Base-by-base conservation (phyloP, 176 grass and related monocot genomes). In the Triticum dicoccoides region DNA sequence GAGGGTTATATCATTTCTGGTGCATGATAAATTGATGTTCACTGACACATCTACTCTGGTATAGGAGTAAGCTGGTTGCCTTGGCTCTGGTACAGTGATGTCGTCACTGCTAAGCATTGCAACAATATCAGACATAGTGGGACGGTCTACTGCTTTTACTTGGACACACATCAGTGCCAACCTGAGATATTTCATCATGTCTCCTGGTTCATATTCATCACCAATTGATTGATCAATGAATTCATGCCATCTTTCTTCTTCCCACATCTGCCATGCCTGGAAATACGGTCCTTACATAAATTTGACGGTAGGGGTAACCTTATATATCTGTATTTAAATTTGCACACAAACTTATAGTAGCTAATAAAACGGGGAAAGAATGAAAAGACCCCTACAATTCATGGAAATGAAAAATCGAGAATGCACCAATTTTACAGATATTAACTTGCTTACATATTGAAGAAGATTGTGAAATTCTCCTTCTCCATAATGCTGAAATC, bases 391-490 rank as follows among this genome's bases (percentile, higher is more conserved):
- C 34, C 61, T 76, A 15, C 54, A 56, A 4, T 82, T 63, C 27
- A 5, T 80, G 66, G 85, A 73, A 61, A 72, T 2, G 3, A 77
- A 77, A 49, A 76, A n/a, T 11, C 17, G 20, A 68, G 23, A 77
- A 76, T n/a, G 29, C 42, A 65, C 42, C 58, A 56, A 10, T 81
- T 74, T 49, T 75, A 17, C 13, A 75, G 37, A 78, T 27, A 63
- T 3, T 52, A 70, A 65, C 39, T 80, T 76, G 3, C 68, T 81
- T 85, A 89, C 87, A 58, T 85, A 85, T 81, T 85, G 82, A 80
- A 89, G 82, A 59, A 89, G 87, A 68, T 89, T 89, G 45, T 65
- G 70, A 85, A 85, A 89, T 52, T 89, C 77, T 80, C 69, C 59
- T 56, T 74, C 76, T 75, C 77, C 87, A 76, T 56, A 20, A 32